Conservation (phyloP, 352 stramenopile genomes). For the Globisporangium camurandrum region DNA sequence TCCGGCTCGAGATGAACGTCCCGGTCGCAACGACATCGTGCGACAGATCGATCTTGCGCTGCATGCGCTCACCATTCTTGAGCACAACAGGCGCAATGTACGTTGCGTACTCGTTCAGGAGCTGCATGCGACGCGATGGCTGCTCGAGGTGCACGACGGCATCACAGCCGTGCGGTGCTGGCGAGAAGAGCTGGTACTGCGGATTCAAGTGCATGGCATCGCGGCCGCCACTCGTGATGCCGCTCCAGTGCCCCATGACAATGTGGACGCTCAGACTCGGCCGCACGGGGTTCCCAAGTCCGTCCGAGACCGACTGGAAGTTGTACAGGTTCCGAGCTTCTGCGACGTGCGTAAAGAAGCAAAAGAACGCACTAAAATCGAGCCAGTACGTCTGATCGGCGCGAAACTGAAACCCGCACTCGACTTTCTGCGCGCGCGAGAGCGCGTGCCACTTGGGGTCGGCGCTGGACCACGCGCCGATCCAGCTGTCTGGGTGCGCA, state of each 20-base stretch:
- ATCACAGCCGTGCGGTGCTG: slow-evolving; percentile 37
- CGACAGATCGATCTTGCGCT: slow-evolving; percentile 78
- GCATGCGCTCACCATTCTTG: slow-evolving; percentile 50
- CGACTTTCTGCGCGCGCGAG: slow-evolving; percentile 65
- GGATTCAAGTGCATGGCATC: slow-evolving; percentile 82
- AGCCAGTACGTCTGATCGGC: slow-evolving; percentile 81
- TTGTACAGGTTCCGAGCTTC: slow-evolving; percentile 83
- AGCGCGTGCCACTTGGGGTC: slow-evolving; percentile 68
- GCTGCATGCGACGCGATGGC: slow-evolving; percentile 64
- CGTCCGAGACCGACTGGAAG: slow-evolving; percentile 57
- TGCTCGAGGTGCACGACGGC: slow-evolving; percentile 65
- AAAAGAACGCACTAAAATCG: slow-evolving; percentile 71
- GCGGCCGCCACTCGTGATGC: slow-evolving; percentile 64
- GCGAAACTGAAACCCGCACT: slow-evolving; percentile 71
- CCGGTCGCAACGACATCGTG: slow-evolving; percentile 70
- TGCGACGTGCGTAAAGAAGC: slow-evolving; percentile 69
- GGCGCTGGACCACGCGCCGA: slow-evolving; percentile 57
- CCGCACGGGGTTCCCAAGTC: slow-evolving; percentile 41
- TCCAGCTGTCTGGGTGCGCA: slow-evolving; percentile 60
- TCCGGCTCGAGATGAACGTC: slow-evolving; percentile 84
- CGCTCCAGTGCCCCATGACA: slow-evolving; percentile 71
- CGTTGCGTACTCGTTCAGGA: slow-evolving; percentile 62
- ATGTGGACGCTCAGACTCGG: slow-evolving; percentile 70
- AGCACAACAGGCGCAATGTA: slow-evolving; percentile 79
- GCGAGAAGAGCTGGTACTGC: slow-evolving; percentile 77